Percentiles rank a stretch among this genome's conserved stretches.
These are phyloP conservation scores for Trichoderma koningii DNA, from an alignment of 2,329 filamentous ascomycete species.

Conservation along the genomic window DNA sequence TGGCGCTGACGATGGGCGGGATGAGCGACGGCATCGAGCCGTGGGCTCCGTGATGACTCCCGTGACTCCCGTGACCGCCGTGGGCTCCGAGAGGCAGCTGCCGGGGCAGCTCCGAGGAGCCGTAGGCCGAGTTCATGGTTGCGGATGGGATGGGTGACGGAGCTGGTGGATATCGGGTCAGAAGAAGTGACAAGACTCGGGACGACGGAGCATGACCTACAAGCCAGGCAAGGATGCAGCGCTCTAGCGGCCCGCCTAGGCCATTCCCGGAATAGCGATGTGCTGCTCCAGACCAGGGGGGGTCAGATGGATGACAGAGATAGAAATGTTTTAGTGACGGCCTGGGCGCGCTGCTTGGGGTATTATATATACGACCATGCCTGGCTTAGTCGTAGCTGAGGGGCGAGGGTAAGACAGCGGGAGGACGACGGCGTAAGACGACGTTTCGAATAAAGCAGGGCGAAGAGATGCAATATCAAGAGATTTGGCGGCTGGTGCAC, in stretches of 20 bases:
- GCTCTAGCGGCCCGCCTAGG: conserved; percentile 12
- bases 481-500: too few species aligned
- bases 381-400: conserved; percentile 6
- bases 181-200: conserved; percentile 9
- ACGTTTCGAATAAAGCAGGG: too few species aligned
- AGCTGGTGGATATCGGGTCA: conserved; percentile 2
- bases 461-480: too few species aligned
- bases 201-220: conserved; percentile 1
- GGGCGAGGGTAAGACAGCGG: not conserved
- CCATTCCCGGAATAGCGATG: conserved; percentile 14
- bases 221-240: conserved; percentile 10
- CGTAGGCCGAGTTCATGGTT: conserved; percentile 40
- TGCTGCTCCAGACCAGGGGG: not conserved
- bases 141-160: conserved; percentile 8
- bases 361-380: not conserved
- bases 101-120: conserved; percentile 39
- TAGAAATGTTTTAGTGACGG: conserved; percentile 7
- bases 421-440: too few species aligned
- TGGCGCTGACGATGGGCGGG: conserved; percentile 27
- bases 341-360: not conserved
- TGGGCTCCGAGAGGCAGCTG: conserved; percentile 35
- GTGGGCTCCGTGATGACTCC: too few species aligned
- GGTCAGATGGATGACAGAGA: not conserved
- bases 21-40: conserved; percentile 5
- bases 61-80: conserved; percentile 11